Evolutionary conservation across 805 yeast species (phyloP), one percentile per base, ranked within the genome.

Genomic region (Monosporozyma aerobia): DNA sequence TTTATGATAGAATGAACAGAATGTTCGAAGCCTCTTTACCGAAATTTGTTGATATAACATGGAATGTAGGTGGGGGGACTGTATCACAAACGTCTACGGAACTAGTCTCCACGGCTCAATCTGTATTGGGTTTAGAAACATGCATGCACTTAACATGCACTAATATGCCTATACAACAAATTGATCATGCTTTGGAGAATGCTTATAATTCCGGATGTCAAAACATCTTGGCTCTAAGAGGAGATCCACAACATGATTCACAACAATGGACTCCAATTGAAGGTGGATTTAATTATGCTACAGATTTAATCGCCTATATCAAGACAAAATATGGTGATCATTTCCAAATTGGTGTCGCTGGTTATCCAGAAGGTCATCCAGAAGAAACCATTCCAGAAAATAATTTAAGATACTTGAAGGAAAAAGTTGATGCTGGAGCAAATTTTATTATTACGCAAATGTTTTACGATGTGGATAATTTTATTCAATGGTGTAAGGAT

Each of bases 111-210:
- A 89, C 95, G 2, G 81, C 97, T 0, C 96, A 90, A 60, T 82
- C 90, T 2, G 90, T 89, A 2, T 74, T 90, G 52, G 97, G 97
- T 8, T 74, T 92, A 55, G 98, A 92, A 63, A 92, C 98, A 0
- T 94, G 98, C 68, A 90, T 94, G 97, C 99, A 94, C 69, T 76
- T 94, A 70, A 94, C 99, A 2, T 94, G 99, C 65, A 90, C 97
- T 16, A 92, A 90, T 63, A 94, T 94, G 99, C 81, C 90, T 30
- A 74, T 82, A 30, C 80, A 78, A 43, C 74, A 84, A 57, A 86
- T 94, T 57, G 97, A 90, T 64, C 78, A 81, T 54, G 98, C 99
- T 4, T 76, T 92, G 58, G 77, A 81, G 54, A 82, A 82, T 54
- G 99, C 98, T 0, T 87, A 83, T 64, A 79, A 81, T 30, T 83